A percentile compares a stretch with the other conserved stretches of the same genome.
Evolutionary conservation across 768 basidiomycete genomes (phyloP).

Genomic region (Suillus weaverae): DNA sequence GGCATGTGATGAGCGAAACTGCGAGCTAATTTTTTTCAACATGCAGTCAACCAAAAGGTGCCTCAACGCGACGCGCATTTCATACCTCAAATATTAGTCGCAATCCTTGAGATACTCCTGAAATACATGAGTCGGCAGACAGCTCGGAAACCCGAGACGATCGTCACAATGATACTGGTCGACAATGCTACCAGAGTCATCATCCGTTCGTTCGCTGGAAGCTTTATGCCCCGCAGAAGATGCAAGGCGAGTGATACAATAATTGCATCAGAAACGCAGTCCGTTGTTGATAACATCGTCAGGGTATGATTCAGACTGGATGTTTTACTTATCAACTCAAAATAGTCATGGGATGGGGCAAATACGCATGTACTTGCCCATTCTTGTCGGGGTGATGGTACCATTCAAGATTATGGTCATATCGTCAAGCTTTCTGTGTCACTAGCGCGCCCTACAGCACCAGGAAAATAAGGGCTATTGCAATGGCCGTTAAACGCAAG

Average conservation of each 20-base stretch:
- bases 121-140: conserved; percentile 36
- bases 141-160: conserved; percentile 45
- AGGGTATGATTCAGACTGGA: background rate
- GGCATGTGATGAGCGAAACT: conserved; percentile 40
- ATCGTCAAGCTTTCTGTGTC: conserved; percentile 8
- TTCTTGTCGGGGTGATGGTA: background rate
- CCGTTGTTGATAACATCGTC: conserved; percentile 34
- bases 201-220: conserved; percentile 42
- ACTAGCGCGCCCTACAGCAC: conserved; percentile 9
- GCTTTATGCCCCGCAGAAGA: conserved; percentile 42
- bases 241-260: conserved; percentile 47
- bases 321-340: conserved; percentile 11
- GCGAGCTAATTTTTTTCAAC: conserved; percentile 25
- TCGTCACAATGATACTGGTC: conserved; percentile 50
- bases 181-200: conserved; percentile 49
- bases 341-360: background rate
- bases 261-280: conserved; percentile 45
- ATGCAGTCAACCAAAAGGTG: background rate
- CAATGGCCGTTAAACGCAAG: conserved; percentile 8
- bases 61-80: background rate
- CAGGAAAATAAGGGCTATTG: conserved; percentile 12
- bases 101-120: conserved; percentile 11
- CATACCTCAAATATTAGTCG: conserved; percentile 46
- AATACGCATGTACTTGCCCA: background rate
- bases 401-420: background rate